Evolutionary conservation across 2,329 filamentous ascomycete species (phyloP).

Genomic region (Phialemonium atrogriseum): DNA sequence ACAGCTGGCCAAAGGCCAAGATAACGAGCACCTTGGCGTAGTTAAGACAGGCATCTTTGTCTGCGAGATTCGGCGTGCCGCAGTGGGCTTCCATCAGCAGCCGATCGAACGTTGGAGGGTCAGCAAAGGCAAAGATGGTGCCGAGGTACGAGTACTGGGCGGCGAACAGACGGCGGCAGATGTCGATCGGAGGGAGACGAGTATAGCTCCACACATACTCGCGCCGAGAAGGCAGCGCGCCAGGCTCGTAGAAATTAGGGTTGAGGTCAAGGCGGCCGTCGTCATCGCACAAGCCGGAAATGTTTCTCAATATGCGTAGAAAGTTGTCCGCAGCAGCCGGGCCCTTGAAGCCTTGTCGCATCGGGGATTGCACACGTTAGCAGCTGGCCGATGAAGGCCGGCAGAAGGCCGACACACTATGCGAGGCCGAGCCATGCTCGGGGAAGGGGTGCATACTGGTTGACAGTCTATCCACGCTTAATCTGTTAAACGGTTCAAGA

Average conservation of each 20-base stretch:
- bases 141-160: slow-evolving; percentile 49
- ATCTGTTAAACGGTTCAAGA: slow-evolving; percentile 25
- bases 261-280: slow-evolving; percentile 22
- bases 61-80: slow-evolving; percentile 29
- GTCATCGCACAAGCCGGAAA: slow-evolving; percentile 24
- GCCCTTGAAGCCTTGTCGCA: slow-evolving; percentile 19
- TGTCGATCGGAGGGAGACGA: slow-evolving; percentile 38
- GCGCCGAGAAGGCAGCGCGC: slow-evolving; percentile 23
- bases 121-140: slow-evolving; percentile 46
- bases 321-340: slow-evolving; percentile 30
- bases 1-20: slow-evolving; percentile 46
- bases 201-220: slow-evolving; percentile 16
- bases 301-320: slow-evolving; percentile 24
- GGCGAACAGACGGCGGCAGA: slow-evolving; percentile 39
- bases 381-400: too few species aligned
- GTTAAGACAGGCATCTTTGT: slow-evolving; percentile 37
- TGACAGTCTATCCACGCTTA: slow-evolving; percentile 21
- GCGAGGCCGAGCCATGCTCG: not conserved
- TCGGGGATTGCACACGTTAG: not conserved
- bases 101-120: slow-evolving; percentile 36
- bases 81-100: slow-evolving; percentile 35
- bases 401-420: not conserved
- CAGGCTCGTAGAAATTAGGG: slow-evolving; percentile 24
- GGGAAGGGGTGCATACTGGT: slow-evolving; percentile 14
- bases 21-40: slow-evolving; percentile 45